These are phyloP conservation scores for Echeveria elegans DNA, from an alignment of 164 flowering plant genomes.

Conservation along the genomic window DNA sequence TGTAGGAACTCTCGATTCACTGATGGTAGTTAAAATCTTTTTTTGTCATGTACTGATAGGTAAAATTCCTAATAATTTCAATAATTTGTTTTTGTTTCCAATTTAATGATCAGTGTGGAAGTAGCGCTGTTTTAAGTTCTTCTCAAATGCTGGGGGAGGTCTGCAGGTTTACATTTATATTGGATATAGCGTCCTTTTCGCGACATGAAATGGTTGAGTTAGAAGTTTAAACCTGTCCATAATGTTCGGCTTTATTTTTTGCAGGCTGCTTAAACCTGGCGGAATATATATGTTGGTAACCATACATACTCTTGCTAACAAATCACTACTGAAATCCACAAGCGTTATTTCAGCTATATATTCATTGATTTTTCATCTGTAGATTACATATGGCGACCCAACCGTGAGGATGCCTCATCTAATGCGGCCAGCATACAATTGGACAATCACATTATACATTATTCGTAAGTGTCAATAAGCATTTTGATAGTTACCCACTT, in stretches of 20 bases:
- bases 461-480: constrained; percentile 49
- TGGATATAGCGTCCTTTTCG: not conserved
- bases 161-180: constrained; percentile 50
- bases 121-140: constrained; percentile 70
- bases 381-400: constrained; percentile 98
- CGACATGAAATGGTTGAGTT: too few relatives aligned
- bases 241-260: constrained; percentile 11
- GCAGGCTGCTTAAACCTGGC: constrained; percentile 92
- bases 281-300: constrained; percentile 89
- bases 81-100: constrained; percentile 11
- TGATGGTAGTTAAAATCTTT: constrained; percentile 61
- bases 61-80: not conserved
- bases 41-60: constrained; percentile 6
- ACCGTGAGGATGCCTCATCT: constrained; percentile 73
- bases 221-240: too few relatives aligned
- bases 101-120: constrained; percentile 60
- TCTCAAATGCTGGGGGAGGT: constrained; percentile 91
- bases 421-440: constrained; percentile 48
- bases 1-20: constrained; percentile 92
- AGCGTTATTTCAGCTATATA: not conserved
- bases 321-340: not conserved
- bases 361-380: constrained; percentile 10
- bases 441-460: constrained; percentile 61
- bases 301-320: constrained; percentile 5
- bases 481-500: not conserved